Conservation (phyloP, 1,284 basidiomycete species). For the Phellopilus nigrolimitatus region DNA sequence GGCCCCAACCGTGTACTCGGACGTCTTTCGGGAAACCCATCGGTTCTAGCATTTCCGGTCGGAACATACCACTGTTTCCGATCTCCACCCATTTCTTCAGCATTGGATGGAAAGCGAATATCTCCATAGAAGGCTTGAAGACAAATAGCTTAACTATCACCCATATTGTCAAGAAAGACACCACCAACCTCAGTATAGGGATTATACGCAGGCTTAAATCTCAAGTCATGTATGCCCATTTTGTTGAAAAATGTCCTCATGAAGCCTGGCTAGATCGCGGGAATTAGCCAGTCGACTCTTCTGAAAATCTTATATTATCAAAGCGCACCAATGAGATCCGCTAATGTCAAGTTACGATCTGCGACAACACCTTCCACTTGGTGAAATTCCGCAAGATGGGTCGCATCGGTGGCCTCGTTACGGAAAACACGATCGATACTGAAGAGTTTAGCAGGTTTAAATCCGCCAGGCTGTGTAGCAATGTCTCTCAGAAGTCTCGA, state of each 20-base stretch:
- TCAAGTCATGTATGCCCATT: slow-evolving; percentile 90
- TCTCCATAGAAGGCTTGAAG: slow-evolving; percentile 90
- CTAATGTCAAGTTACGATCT: slow-evolving; percentile 90
- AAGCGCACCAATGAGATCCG: slow-evolving; percentile 84
- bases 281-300: slow-evolving; percentile 10
- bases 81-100: slow-evolving; percentile 96
- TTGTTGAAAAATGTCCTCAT: slow-evolving; percentile 98
- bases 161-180: not conserved
- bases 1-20: slow-evolving; percentile 95
- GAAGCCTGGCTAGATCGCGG: slow-evolving; percentile 64
- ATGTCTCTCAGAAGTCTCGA: slow-evolving; percentile 93
- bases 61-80: slow-evolving; percentile 97
- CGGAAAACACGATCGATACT: slow-evolving; percentile 98
- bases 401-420: slow-evolving; percentile 98
- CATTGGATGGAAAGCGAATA: slow-evolving; percentile 97
- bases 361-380: slow-evolving; percentile 99
- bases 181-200: slow-evolving; percentile 88
- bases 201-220: slow-evolving; percentile 98
- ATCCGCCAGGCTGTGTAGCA: slow-evolving; percentile 71
- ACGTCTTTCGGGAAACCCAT: slow-evolving; percentile 99
- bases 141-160: slow-evolving; percentile 16
- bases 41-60: slow-evolving; percentile 98
- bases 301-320: not conserved
- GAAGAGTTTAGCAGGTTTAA: slow-evolving; percentile 96
- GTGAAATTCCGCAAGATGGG: slow-evolving; percentile 99